Evolutionary conservation across 805 yeast genomes (phyloP).

Genomic region (Saccharomycopsis olivae): DNA sequence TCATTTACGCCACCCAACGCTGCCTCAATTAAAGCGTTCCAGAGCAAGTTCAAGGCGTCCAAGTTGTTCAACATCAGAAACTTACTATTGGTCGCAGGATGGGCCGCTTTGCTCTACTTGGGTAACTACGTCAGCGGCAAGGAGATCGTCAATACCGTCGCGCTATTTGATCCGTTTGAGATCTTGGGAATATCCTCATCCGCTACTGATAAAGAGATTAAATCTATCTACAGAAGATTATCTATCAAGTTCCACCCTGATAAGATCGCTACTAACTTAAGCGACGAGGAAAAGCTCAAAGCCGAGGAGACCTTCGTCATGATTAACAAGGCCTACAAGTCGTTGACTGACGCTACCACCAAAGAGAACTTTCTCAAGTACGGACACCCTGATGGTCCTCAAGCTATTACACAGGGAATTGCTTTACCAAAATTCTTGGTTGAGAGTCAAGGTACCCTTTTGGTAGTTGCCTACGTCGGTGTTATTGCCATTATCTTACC

Average conservation of each 20-base stretch:
- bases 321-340: conserved; percentile 86
- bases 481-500: conserved; percentile 77
- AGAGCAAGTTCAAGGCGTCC: conserved; percentile 23
- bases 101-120: conserved; percentile 28
- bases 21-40: conserved; percentile 24
- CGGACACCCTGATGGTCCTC: conserved; percentile 99
- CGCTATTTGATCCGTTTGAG: conserved; percentile 80
- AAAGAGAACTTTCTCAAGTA: conserved; percentile 73
- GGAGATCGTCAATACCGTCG: conserved; percentile 27
- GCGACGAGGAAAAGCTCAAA: conserved; percentile 42
- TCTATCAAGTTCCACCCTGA: conserved; percentile 92
- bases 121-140: conserved; percentile 35
- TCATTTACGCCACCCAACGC: conserved; percentile 29
- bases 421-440: conserved; percentile 89
- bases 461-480: conserved; percentile 51
- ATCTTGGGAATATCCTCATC: conserved; percentile 62
- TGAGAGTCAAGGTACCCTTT: conserved; percentile 66
- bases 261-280: conserved; percentile 55
- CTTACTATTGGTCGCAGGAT: conserved; percentile 20
- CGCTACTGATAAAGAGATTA: conserved; percentile 68
- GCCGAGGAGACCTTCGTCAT: conserved; percentile 71
- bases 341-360: conserved; percentile 82
- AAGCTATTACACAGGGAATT: conserved; percentile 81
- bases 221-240: conserved; percentile 73
- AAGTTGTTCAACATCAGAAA: conserved; percentile 14